Evolutionary conservation across 768 basidiomycete species (phyloP).

Genomic region (Suillus paluster): DNA sequence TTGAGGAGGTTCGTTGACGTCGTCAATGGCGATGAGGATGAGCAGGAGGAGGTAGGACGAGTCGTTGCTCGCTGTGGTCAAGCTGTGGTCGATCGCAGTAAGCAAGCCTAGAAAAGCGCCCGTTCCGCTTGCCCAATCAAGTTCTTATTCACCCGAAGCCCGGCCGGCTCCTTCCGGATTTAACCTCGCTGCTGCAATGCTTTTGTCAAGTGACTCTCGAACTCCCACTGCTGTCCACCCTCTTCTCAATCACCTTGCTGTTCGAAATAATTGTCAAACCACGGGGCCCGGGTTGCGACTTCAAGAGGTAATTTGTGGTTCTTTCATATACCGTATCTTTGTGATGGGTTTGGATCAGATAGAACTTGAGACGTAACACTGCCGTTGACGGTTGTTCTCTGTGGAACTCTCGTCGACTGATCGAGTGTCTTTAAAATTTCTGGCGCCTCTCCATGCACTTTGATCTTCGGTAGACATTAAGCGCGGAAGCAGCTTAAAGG

Average conservation of each 20-base stretch:
- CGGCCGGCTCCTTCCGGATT: not conserved
- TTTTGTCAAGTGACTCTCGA: not conserved
- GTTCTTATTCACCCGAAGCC: not conserved
- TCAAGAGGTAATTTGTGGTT: slow-evolving; percentile 2
- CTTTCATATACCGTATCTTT: not conserved
- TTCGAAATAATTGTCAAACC: no score
- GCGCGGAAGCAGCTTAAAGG: not conserved
- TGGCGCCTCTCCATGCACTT: not conserved
- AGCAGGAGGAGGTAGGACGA: not conserved
- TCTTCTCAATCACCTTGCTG: slow-evolving; percentile 5
- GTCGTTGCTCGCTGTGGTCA: not conserved
- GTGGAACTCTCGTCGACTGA: not conserved
- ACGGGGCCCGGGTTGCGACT: no score
- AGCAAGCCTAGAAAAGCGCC: not conserved
- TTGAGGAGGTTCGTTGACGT: not conserved
- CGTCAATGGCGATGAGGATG: not conserved
- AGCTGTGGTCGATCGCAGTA: not conserved
- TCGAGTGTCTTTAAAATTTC: not conserved
- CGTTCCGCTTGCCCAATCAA: not conserved
- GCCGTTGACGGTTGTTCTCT: not conserved
- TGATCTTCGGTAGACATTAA: not conserved
- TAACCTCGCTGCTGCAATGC: not conserved
- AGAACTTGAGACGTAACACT: not conserved
- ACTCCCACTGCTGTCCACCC: not conserved
- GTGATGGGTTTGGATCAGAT: not conserved